phyloP scores from a whole-genome alignment of 352 stramenopile species.

The Phytophthora crassamura region DNA sequence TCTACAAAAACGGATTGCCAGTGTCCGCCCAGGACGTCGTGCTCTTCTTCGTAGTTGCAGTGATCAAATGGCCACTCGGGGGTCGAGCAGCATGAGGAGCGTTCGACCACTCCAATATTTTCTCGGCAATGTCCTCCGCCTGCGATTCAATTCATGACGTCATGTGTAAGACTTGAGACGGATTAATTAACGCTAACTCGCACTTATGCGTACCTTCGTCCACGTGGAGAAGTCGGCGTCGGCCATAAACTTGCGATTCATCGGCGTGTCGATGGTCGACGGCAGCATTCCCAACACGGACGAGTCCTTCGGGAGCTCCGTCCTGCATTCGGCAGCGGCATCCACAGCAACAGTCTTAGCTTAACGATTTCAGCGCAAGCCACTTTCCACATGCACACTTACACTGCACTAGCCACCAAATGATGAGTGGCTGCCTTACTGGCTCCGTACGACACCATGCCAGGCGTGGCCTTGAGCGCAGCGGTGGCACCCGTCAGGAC shows the following conservation, averaged over 20 bases:
- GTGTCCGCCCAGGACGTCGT: conserved; percentile 69
- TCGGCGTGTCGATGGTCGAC: conserved; percentile 87
- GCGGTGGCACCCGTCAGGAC: conserved; percentile 86
- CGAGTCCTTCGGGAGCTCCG: conserved; percentile 57
- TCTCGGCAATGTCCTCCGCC: conserved; percentile 74
- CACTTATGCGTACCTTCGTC: conserved; percentile 60
- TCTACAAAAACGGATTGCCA: conserved; percentile 76
- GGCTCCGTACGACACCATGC: conserved; percentile 90
- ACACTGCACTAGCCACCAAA: conserved; percentile 84
- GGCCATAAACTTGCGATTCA: conserved; percentile 89
- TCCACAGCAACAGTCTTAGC: conserved; percentile 2
- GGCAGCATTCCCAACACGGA: conserved; percentile 77
- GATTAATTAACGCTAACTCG: not conserved
- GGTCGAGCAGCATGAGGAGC: conserved; percentile 48
- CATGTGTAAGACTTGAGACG: not conserved
- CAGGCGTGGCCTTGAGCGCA: conserved; percentile 77
- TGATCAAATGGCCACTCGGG: conserved; percentile 72
- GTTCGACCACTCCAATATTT: conserved; percentile 80
- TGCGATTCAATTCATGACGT: conserved; percentile 20
- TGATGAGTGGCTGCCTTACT: conserved; percentile 92
- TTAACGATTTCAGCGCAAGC: not conserved
- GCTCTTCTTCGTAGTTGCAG: conserved; percentile 65
- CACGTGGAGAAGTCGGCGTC: conserved; percentile 86
- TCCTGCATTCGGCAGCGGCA: conserved; percentile 32
- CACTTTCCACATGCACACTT: conserved; percentile 23